Evolutionary conservation across 2,329 filamentous ascomycete genomes (phyloP), one percentile per base, ranked within the genome.

Genomic region (Nigrograna mackinnonii): DNA sequence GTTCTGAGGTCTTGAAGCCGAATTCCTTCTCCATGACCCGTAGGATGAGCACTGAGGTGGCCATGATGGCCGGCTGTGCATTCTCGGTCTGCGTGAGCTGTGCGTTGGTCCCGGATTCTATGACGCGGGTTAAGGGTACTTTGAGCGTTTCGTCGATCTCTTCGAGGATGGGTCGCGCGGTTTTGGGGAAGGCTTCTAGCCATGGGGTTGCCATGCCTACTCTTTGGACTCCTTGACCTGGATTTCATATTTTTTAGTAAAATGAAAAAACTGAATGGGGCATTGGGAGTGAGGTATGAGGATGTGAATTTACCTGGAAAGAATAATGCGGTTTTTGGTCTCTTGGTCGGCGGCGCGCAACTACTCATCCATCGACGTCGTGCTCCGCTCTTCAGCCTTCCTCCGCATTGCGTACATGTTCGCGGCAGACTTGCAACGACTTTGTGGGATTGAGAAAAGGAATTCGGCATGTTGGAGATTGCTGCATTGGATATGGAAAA

Each of bases 61-160:
- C 89, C 90, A 97, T 95, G 68, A 96, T 96, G 57, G 92, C 91
- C 2, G 92, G 92, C 69, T 97, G 92, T 4, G 92, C 88, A 64
- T 95, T 91, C 52, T 87, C 83, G 4, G 92, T 96, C 43, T 83
- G 80, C 30, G 89, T 95, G 42, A 97, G 82, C 38, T 78, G 72
- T 42, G 82, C 83, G 55, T 87, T 89, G 2, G 92, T 88, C 0
- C 92, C 91, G 20, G 88, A 76, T 46, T 85, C 83, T 55, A 96
- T 96, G 45, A 92, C 79, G 19, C 79, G 76, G 28, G 89, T 91
- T 43, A 97, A 79, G 49, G 85, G 84, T 60, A 85, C 84, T 55
- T 86, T 81, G 58, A 95, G 79, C 19, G 82, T 81, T 31, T 83
- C 74, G 72, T 97, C 90, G 67, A 96, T 91, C 70, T 96, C 87